Percentiles rank a stretch among this genome's conserved stretches.
Evolutionary conservation across 176 grass and related monocot species (phyloP).

Genomic region (Oryza glumipatula): DNA sequence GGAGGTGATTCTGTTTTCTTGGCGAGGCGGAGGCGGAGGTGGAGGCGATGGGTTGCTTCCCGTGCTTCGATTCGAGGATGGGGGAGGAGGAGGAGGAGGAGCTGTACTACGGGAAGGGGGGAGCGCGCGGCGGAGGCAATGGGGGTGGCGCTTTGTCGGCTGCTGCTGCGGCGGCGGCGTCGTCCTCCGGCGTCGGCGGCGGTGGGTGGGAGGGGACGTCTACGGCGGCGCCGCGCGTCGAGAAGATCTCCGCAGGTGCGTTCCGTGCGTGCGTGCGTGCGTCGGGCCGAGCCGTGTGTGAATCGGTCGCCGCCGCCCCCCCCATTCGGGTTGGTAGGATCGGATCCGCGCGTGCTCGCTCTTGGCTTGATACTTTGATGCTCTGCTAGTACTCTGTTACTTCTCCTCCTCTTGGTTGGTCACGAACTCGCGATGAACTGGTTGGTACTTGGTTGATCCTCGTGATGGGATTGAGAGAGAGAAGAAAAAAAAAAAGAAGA

Average conservation of each 20-base stretch:
- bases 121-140: slow-evolving; percentile 7
- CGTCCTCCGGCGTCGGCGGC: slow-evolving; percentile 11
- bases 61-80: slow-evolving; percentile 70
- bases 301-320: neutral
- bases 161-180: slow-evolving; percentile 29
- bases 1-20: neutral
- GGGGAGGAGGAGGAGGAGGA: slow-evolving; percentile 29
- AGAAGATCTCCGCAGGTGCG: slow-evolving; percentile 51
- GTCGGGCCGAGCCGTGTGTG: neutral
- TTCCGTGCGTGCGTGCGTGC: neutral
- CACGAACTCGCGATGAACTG: neutral
- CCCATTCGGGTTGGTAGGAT: slow-evolving; percentile 36
- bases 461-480: slow-evolving; percentile 14
- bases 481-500: neutral
- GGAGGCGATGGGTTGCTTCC: slow-evolving; percentile 74
- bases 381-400: too few species aligned
- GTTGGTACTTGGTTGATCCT: slow-evolving; percentile 18
- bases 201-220: slow-evolving; percentile 44
- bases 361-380: neutral
- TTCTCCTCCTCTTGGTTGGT: neutral
- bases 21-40: neutral
- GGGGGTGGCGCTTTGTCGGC: neutral
- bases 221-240: slow-evolving; percentile 40
- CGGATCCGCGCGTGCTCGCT: slow-evolving; percentile 39
- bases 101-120: slow-evolving; percentile 34